phyloP scores from a whole-genome alignment of 495 filamentous ascomycete genomes.

The Penicillium egyptiacum region DNA sequence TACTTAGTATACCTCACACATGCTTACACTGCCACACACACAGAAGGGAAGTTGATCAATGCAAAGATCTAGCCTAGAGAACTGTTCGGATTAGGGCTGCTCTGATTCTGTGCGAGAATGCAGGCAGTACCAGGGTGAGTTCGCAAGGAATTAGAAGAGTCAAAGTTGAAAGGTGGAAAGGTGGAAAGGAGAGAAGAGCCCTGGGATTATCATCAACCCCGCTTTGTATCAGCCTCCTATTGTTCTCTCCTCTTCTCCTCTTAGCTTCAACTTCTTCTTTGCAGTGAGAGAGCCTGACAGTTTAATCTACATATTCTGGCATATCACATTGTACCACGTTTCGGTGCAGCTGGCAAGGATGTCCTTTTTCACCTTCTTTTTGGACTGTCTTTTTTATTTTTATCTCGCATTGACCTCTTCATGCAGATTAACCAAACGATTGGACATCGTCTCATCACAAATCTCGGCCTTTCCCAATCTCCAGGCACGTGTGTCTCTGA shows the following conservation, averaged over 20 bases:
- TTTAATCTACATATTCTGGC: neutral
- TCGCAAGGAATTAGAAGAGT: no score
- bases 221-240: neutral
- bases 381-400: neutral
- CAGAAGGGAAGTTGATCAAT: constrained; percentile 1
- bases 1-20: neutral
- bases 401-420: neutral
- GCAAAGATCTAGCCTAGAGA: constrained; percentile 15
- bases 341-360: constrained; percentile 31
- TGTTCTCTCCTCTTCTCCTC: neutral
- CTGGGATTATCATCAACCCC: neutral
- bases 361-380: neutral
- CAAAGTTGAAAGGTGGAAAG: no score
- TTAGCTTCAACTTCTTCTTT: neutral
- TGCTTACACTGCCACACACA: neutral
- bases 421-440: constrained; percentile 8
- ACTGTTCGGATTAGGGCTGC: constrained; percentile 29
- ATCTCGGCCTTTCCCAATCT: constrained; percentile 4
- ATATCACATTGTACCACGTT: constrained; percentile 36
- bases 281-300: neutral
- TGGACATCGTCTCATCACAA: constrained; percentile 4
- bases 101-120: constrained; percentile 15
- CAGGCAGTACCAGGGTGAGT: constrained; percentile 4
- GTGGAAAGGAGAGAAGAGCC: no score
- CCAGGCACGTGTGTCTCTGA: constrained; percentile 20